A percentile compares a stretch with the other conserved stretches of the same genome.
phyloP scores from a whole-genome alignment of 257 asterid species.

The Forsythia suspensa region DNA sequence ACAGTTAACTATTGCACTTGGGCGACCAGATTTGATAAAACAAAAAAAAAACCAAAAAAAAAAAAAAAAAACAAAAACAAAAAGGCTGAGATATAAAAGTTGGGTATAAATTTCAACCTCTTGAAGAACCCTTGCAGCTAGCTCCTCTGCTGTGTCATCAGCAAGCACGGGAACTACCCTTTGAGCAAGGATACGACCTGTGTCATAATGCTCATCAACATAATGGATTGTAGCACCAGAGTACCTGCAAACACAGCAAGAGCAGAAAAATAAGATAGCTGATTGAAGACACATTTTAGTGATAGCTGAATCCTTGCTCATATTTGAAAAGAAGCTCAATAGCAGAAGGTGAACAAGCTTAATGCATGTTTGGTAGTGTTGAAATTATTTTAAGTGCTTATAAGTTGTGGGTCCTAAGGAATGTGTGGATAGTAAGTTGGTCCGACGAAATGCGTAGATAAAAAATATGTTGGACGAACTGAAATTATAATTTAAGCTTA shows the following conservation, averaged over 20 bases:
- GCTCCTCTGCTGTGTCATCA: slow-evolving; percentile 71
- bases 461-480: too few relatives aligned
- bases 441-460: too few relatives aligned
- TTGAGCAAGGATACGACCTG: slow-evolving; percentile 87
- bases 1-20: not conserved
- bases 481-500: too few relatives aligned
- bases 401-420: too few relatives aligned
- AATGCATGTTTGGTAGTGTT: too few relatives aligned
- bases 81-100: slow-evolving; percentile 6
- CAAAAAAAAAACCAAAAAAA: not conserved
- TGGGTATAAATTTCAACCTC: slow-evolving; percentile 39
- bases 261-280: not conserved
- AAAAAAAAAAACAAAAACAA: too few relatives aligned
- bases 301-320: not conserved
- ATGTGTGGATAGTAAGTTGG: too few relatives aligned
- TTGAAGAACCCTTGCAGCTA: slow-evolving; percentile 75
- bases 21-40: not conserved
- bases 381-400: too few relatives aligned
- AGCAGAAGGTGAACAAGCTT: not conserved
- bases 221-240: slow-evolving; percentile 83
- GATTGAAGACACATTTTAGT: not conserved
- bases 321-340: not conserved
- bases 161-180: slow-evolving; percentile 76
- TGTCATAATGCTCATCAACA: slow-evolving; percentile 80
- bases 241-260: slow-evolving; percentile 37